phyloP scores from a whole-genome alignment of 352 stramenopile species.

The Phytophthora pinifolia region DNA sequence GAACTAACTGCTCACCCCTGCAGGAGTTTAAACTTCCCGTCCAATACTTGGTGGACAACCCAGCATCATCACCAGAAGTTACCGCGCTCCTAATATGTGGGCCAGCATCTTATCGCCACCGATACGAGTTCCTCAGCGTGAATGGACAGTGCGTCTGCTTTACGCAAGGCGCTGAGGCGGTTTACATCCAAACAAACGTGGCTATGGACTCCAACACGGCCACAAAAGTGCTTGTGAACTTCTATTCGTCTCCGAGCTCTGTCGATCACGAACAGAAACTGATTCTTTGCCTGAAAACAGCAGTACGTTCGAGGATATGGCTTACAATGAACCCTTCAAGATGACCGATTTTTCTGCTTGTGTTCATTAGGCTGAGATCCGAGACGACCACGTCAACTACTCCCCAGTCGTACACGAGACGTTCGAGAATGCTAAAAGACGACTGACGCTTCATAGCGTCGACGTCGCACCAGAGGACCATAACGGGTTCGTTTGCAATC shows the following conservation, averaged over 20 bases:
- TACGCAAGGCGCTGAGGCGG: slow-evolving; percentile 31
- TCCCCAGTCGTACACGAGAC: slow-evolving; percentile 20
- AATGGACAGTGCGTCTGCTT: slow-evolving; percentile 38
- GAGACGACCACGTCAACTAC: slow-evolving; percentile 26
- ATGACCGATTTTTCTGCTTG: neutral
- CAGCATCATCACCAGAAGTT: slow-evolving; percentile 44
- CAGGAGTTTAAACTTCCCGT: slow-evolving; percentile 70
- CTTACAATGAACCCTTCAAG: neutral
- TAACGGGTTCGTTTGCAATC: slow-evolving; percentile 36
- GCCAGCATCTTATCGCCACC: slow-evolving; percentile 60
- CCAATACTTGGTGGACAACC: slow-evolving; percentile 74
- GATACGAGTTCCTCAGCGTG: slow-evolving; percentile 60
- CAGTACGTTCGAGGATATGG: slow-evolving; percentile 26
- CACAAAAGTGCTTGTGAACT: slow-evolving; percentile 59
- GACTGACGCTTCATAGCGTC: slow-evolving; percentile 37
- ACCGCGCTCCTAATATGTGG: slow-evolving; percentile 56
- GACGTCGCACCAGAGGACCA: slow-evolving; percentile 49
- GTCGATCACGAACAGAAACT: slow-evolving; percentile 46
- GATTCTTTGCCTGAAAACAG: slow-evolving; percentile 38
- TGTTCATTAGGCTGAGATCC: slow-evolving; percentile 17
- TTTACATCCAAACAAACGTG: slow-evolving; percentile 50
- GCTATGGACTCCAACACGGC: slow-evolving; percentile 57
- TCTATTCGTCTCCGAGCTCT: slow-evolving; percentile 42
- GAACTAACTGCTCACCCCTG: neutral
- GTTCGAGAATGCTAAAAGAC: slow-evolving; percentile 63